phyloP scores from a whole-genome alignment of 176 grass and related monocot genomes.

The Triticum dicoccoides region DNA sequence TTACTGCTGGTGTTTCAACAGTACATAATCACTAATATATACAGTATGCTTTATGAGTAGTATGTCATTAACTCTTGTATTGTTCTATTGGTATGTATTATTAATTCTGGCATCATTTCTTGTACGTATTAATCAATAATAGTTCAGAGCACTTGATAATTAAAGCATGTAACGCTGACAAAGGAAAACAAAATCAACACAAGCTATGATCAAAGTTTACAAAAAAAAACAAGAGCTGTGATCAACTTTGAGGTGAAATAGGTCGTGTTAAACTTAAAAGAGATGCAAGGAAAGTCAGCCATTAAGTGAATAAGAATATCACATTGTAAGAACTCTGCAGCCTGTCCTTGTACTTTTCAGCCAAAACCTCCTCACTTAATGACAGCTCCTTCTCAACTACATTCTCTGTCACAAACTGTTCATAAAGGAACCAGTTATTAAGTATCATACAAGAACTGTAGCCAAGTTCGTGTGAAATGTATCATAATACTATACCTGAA shows the following conservation, averaged over 20 bases:
- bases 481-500: slow-evolving; percentile 60
- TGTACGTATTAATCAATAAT: neutral
- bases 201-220: neutral
- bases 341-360: slow-evolving; percentile 83
- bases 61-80: neutral
- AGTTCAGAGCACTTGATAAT: neutral
- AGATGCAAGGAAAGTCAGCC: neutral
- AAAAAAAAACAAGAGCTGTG: neutral
- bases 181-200: neutral
- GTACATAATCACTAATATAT: neutral
- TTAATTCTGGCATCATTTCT: neutral
- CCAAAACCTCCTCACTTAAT: slow-evolving; percentile 66
- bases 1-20: neutral
- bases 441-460: neutral
- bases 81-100: neutral
- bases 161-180: neutral
- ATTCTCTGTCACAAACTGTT: slow-evolving; percentile 78
- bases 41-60: neutral
- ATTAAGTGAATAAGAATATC: slow-evolving; percentile 33
- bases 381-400: slow-evolving; percentile 59
- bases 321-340: slow-evolving; percentile 77
- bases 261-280: neutral
- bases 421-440: slow-evolving; percentile 19
- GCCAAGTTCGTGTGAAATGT: slow-evolving; percentile 29
- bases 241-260: slow-evolving; percentile 8